These are phyloP conservation scores for Avena sativa DNA, from an alignment of 176 grass and related monocot genomes.

Conservation along the genomic window DNA sequence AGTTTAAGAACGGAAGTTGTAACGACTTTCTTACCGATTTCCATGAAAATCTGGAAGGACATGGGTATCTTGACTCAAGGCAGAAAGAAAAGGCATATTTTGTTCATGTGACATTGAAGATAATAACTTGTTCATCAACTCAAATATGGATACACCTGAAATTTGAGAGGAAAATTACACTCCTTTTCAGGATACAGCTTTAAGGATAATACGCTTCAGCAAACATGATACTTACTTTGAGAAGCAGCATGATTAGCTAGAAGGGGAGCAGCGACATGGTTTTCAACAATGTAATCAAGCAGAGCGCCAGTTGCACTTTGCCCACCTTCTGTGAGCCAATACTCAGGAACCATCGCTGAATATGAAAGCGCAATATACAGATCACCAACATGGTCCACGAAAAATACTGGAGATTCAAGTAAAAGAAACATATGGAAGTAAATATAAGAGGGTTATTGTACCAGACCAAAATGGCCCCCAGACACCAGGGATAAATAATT, in stretches of 20 bases:
- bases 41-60: slow-evolving; percentile 97
- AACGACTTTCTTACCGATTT: slow-evolving; percentile 66
- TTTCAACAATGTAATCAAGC: slow-evolving; percentile 80
- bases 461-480: slow-evolving; percentile 99
- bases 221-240: slow-evolving; percentile 67
- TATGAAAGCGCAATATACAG: slow-evolving; percentile 11
- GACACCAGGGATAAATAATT: slow-evolving; percentile 85
- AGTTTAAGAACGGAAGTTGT: slow-evolving; percentile 10
- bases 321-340: slow-evolving; percentile 94
- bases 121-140: slow-evolving; percentile 89
- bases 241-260: slow-evolving; percentile 87
- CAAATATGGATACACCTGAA: slow-evolving; percentile 85
- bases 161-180: slow-evolving; percentile 41
- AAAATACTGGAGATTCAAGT: slow-evolving; percentile 7
- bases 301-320: slow-evolving; percentile 98
- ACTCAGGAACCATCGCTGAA: slow-evolving; percentile 90
- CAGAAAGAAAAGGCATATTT: slow-evolving; percentile 75
- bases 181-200: background rate
- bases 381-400: slow-evolving; percentile 29
- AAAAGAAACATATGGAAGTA: slow-evolving; percentile 32
- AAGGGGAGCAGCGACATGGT: slow-evolving; percentile 79
- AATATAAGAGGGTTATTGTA: slow-evolving; percentile 39
- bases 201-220: background rate
- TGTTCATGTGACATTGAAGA: slow-evolving; percentile 65
- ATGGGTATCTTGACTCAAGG: slow-evolving; percentile 85